Conservation (phyloP, 2,329 filamentous ascomycete species). For the Penicillium sp. region DNA sequence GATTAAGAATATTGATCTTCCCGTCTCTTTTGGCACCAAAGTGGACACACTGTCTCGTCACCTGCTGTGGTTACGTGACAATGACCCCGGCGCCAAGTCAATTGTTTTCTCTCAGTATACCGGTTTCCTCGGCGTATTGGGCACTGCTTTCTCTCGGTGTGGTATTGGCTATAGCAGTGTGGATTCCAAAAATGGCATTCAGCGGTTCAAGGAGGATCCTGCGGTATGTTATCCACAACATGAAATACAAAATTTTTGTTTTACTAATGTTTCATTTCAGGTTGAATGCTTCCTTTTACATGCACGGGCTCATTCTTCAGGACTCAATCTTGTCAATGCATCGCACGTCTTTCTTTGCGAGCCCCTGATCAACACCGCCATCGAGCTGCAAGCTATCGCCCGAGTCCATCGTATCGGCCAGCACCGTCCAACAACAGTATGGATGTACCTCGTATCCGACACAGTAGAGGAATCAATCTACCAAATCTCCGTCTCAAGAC, state of each 20-base stretch:
- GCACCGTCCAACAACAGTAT: slow-evolving; percentile 80
- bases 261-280: slow-evolving; percentile 29
- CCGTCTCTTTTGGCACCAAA: slow-evolving; percentile 78
- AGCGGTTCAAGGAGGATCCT: slow-evolving; percentile 72
- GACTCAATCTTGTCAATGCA: slow-evolving; percentile 86
- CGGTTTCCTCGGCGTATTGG: slow-evolving; percentile 73
- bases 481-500: slow-evolving; percentile 73
- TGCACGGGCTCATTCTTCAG: slow-evolving; percentile 81
- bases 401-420: slow-evolving; percentile 95
- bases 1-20: slow-evolving; percentile 76
- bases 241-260: background rate
- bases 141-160: slow-evolving; percentile 64
- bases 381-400: slow-evolving; percentile 92
- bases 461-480: slow-evolving; percentile 93
- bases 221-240: slow-evolving; percentile 30
- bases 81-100: slow-evolving; percentile 82
- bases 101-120: slow-evolving; percentile 93
- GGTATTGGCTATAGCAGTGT: slow-evolving; percentile 72
- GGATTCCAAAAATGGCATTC: slow-evolving; percentile 63
- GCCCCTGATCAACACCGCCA: slow-evolving; percentile 84
- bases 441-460: slow-evolving; percentile 87
- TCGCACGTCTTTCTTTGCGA: slow-evolving; percentile 94
- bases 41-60: slow-evolving; percentile 80
- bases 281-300: slow-evolving; percentile 85
- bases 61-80: slow-evolving; percentile 75